Base-by-base conservation (phyloP, 164 flowering plant genomes). In the Chimonanthus salicifolius region DNA sequence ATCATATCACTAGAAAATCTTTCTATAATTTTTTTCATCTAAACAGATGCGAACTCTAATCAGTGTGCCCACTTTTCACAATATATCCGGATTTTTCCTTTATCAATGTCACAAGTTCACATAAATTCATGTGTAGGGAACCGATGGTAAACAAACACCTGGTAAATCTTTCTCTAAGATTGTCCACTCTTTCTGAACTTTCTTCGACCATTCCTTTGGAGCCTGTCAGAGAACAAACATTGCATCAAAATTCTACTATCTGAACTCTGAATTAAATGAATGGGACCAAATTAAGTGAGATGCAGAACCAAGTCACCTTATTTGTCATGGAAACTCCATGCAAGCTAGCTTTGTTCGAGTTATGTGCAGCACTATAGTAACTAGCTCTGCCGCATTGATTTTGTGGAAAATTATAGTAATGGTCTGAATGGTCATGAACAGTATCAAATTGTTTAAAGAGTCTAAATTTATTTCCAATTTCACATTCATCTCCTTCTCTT, bases 101-200 rank as follows among this genome's bases (percentile, higher is more conserved):
- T 33, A 33, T 33, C 33, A 33, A 33, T 33, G 33, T 33, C 33
- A 33, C 33, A 0, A 33, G 33, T 33, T 33, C 33, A 33, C 33
- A 33, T 33, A 33, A 33, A 33, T 33, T 33, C 33, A 33, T 33
- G 33, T 33, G 33, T 33, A 33, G 33, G 33, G 33, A 33, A 33
- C 33, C 33, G 4, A n/a, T 11, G 16, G 60, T 54, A 11, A 9
- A 10, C 50, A 68, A 63, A 71, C 54, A 90, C 94, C 94, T 51
- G 96, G 96, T 74, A 92, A 84, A 79, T 87, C 85, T 44, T 82
- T 86, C 82, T 89, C 85, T 73, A 92, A 76, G 65, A 87, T 88
- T 81, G 72, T 87, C 98, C 98, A 92, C 76, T 92, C 94, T 7
- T 88, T 88, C 79, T 88, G 92, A 54, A 89, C 79, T 78, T 71